Percentiles rank a stretch among this genome's conserved stretches.
These are phyloP conservation scores for Delonix regia DNA, from an alignment of 306 rosid species.

Conservation along the genomic window DNA sequence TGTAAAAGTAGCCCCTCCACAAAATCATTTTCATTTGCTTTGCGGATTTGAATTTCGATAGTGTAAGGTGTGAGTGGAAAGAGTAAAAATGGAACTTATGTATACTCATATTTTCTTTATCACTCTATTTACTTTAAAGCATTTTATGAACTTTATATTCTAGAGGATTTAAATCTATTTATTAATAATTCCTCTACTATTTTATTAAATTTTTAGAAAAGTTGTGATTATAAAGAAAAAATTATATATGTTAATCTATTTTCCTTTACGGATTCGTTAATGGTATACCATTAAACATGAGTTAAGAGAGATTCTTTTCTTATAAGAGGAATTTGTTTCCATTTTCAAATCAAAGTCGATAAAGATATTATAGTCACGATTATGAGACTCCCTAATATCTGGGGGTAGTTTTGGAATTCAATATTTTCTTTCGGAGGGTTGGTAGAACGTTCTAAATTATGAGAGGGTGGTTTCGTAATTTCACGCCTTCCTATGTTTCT, in stretches of 20 bases:
- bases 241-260: neutral
- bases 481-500: neutral
- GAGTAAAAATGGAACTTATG: too few relatives aligned
- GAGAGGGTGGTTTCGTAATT: neutral
- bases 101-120: too few relatives aligned
- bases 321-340: neutral
- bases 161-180: too few relatives aligned
- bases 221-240: too few relatives aligned
- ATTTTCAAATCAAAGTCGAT: neutral
- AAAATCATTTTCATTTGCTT: too few relatives aligned
- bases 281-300: neutral
- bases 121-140: too few relatives aligned
- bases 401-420: neutral
- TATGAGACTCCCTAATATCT: neutral
- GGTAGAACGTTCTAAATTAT: neutral
- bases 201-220: too few relatives aligned
- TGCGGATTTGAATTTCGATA: too few relatives aligned
- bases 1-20: neutral
- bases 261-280: neutral
- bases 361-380: neutral
- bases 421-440: neutral
- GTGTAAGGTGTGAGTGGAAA: too few relatives aligned
- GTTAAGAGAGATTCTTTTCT: neutral
- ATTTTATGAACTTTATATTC: too few relatives aligned
- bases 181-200: too few relatives aligned